A percentile compares a stretch with the other conserved stretches of the same genome.
Evolutionary conservation across 2,329 filamentous ascomycete genomes (phyloP).

Genomic region (Mycosphaerelloides madeirae): DNA sequence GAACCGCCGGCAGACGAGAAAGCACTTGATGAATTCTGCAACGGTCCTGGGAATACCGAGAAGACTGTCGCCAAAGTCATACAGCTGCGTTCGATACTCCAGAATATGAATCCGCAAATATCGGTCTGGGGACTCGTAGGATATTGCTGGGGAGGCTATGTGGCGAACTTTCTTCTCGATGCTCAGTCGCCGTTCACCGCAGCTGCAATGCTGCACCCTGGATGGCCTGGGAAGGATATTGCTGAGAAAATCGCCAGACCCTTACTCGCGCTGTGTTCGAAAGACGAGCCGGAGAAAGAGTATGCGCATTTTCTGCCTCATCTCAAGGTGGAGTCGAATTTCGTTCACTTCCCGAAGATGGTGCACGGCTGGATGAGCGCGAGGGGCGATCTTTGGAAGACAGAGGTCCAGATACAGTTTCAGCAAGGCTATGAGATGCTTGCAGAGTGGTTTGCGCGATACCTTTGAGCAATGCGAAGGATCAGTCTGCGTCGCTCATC

Average conservation of each 20-base stretch:
- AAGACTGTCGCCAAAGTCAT: conserved; percentile 4
- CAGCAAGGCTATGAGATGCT: conserved; percentile 2
- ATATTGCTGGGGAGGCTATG: conserved; percentile 11
- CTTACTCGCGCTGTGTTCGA: conserved; percentile 1
- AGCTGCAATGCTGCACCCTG: conserved; percentile 2
- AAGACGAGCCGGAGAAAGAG: conserved; percentile 1
- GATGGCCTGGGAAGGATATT: conserved; percentile 1
- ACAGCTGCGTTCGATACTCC: not conserved
- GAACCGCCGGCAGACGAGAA: conserved; percentile 4
- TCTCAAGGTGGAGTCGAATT: not conserved
- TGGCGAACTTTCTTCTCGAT: conserved; percentile 3
- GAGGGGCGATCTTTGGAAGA: conserved; percentile 1
- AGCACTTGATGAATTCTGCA: conserved; percentile 7
- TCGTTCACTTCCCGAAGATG: conserved; percentile 2
- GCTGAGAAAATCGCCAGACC: conserved; percentile 1
- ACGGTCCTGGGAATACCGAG: conserved; percentile 6
- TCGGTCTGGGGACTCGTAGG: conserved; percentile 8
- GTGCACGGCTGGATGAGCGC: conserved; percentile 5
- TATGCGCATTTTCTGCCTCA: conserved; percentile 2
- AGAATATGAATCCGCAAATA: not conserved
- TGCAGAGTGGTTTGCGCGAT: conserved; percentile 1
- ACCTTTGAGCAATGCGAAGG: not conserved
- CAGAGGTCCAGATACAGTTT: conserved; percentile 2
- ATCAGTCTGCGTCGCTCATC: conserved; percentile 24
- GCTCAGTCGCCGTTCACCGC: conserved; percentile 2